Conservation (phyloP, 78 protist species). For the Dictyostelium citrinum region DNA sequence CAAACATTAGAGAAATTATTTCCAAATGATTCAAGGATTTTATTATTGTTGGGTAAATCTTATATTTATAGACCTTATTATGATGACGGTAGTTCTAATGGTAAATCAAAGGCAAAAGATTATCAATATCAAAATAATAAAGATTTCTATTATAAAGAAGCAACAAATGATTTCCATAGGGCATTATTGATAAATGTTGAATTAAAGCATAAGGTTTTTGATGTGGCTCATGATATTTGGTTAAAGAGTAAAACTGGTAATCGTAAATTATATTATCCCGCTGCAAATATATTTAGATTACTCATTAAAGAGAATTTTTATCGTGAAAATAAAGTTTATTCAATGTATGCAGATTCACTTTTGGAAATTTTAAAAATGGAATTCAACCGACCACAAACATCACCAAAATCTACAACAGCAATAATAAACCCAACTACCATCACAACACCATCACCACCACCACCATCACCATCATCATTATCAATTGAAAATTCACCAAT, state of each 20-base stretch:
- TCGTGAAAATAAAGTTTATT: conserved; percentile 25
- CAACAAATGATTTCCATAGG: conserved; percentile 18
- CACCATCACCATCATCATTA: background rate
- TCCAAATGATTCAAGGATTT: background rate
- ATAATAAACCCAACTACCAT: background rate
- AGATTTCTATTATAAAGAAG: conserved; percentile 6
- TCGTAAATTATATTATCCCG: conserved; percentile 33
- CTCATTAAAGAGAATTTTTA: background rate
- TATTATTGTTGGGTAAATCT: conserved; percentile 17
- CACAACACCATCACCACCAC: background rate
- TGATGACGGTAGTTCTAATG: background rate
- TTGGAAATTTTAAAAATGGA: conserved; percentile 37
- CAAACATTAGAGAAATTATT: background rate
- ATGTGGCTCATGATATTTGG: conserved; percentile 64
- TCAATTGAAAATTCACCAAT: background rate
- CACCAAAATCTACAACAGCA: background rate
- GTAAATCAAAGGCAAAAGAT: background rate
- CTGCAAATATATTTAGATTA: conserved; percentile 17
- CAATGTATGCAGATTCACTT: conserved; percentile 59
- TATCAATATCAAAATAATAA: background rate
- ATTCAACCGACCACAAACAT: background rate
- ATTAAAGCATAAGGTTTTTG: background rate
- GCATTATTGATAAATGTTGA: background rate
- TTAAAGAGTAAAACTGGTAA: conserved; percentile 39
- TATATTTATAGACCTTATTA: conserved; percentile 47